Evolutionary conservation across 768 basidiomycete genomes (phyloP).

Genomic region (Trametes maxima): DNA sequence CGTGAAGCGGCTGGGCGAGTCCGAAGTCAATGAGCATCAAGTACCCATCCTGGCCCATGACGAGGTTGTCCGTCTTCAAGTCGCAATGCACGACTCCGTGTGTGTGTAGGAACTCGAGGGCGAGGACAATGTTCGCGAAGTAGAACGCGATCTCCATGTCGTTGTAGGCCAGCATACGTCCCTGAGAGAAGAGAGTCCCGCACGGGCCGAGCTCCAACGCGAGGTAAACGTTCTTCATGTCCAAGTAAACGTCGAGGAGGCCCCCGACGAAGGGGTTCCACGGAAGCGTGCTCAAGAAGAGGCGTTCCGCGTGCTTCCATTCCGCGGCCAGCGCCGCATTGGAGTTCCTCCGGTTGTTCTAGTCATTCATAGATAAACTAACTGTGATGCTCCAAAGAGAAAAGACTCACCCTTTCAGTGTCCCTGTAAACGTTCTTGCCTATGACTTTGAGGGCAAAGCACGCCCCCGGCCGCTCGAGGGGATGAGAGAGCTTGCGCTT

Average conservation of each 20-base stretch:
- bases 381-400: too few species aligned
- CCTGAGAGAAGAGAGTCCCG: conserved; percentile 44
- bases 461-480: conserved; percentile 39
- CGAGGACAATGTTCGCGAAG: conserved; percentile 55
- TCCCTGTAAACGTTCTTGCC: conserved; percentile 39
- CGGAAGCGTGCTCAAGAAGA: conserved; percentile 41
- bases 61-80: conserved; percentile 61
- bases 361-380: not conserved
- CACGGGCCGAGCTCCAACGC: conserved; percentile 53
- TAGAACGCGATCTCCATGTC: conserved; percentile 48
- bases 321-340: not conserved
- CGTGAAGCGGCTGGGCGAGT: conserved; percentile 29
- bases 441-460: conserved; percentile 52
- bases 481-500: conserved; percentile 30
- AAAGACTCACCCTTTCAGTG: conserved; percentile 24
- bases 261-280: conserved; percentile 60
- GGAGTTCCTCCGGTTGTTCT: conserved; percentile 11
- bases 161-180: conserved; percentile 31
- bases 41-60: conserved; percentile 59
- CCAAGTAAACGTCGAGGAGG: conserved; percentile 47
- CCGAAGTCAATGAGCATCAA: conserved; percentile 57
- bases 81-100: conserved; percentile 55
- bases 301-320: conserved; percentile 42
- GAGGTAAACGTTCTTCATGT: conserved; percentile 50
- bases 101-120: conserved; percentile 48